phyloP scores from a whole-genome alignment of 2,329 filamentous ascomycete genomes.

The Phoma sp. region DNA sequence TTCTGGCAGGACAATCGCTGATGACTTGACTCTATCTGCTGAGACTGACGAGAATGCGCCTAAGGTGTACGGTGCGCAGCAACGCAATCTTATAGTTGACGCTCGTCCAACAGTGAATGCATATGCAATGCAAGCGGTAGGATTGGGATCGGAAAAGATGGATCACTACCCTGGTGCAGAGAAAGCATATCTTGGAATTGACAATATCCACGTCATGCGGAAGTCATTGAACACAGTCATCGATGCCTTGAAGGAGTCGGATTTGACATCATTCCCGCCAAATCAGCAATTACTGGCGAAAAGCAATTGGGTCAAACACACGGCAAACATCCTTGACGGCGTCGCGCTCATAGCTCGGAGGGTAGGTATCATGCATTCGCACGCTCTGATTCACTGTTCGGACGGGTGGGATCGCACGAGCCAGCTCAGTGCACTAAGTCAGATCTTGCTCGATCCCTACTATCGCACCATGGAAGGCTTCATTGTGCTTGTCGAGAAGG shows the following conservation, averaged over 20 bases:
- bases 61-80: slow-evolving; percentile 84
- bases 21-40: slow-evolving; percentile 39
- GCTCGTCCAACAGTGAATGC: slow-evolving; percentile 94
- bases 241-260: slow-evolving; percentile 89
- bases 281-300: slow-evolving; percentile 80
- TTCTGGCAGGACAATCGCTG: slow-evolving; percentile 25
- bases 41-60: slow-evolving; percentile 46
- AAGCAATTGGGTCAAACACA: slow-evolving; percentile 92
- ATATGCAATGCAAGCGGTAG: slow-evolving; percentile 89
- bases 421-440: slow-evolving; percentile 87
- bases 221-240: slow-evolving; percentile 86
- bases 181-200: slow-evolving; percentile 92
- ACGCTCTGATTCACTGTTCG: slow-evolving; percentile 96
- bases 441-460: slow-evolving; percentile 94
- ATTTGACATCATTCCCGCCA: slow-evolving; percentile 81
- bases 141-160: slow-evolving; percentile 96
- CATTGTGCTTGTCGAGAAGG: slow-evolving; percentile 92
- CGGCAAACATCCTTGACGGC: slow-evolving; percentile 81
- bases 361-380: slow-evolving; percentile 89
- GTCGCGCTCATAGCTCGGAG: slow-evolving; percentile 83
- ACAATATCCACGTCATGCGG: slow-evolving; percentile 98
- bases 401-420: slow-evolving; percentile 98
- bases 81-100: slow-evolving; percentile 93
- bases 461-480: slow-evolving; percentile 94
- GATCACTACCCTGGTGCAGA: slow-evolving; percentile 92